A percentile compares a stretch with the other conserved stretches of the same genome.
These are phyloP conservation scores for Reutealis trisperma DNA, from an alignment of 345 rosid species.

Conservation along the genomic window DNA sequence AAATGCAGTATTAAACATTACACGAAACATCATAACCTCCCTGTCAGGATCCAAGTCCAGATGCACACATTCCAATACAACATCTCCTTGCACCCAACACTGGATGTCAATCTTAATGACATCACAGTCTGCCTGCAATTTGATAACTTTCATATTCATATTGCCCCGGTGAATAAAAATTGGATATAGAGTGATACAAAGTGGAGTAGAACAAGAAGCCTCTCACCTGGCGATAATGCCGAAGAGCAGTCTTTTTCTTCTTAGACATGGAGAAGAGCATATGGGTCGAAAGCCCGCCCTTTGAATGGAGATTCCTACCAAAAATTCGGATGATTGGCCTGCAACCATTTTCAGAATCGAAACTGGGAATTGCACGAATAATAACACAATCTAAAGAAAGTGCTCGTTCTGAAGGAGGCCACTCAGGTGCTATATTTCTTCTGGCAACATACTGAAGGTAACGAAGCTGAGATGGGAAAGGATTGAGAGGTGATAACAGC, in stretches of 20 bases:
- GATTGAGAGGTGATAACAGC: slow-evolving; percentile 92
- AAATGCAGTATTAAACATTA: slow-evolving; percentile 96
- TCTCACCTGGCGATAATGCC: slow-evolving; percentile 81
- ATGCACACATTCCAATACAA: slow-evolving; percentile 94
- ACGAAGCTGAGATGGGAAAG: slow-evolving; percentile 93
- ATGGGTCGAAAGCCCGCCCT: slow-evolving; percentile 75
- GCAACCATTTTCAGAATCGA: slow-evolving; percentile 87
- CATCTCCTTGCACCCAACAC: slow-evolving; percentile 97
- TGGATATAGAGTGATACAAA: not conserved
- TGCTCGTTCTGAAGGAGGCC: slow-evolving; percentile 98
- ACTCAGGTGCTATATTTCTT: slow-evolving; percentile 80
- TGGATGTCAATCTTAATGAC: slow-evolving; percentile 96
- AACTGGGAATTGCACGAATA: slow-evolving; percentile 87
- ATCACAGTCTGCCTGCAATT: slow-evolving; percentile 85
- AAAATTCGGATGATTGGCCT: slow-evolving; percentile 90
- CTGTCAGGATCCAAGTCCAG: slow-evolving; percentile 86
- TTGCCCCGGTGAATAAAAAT: slow-evolving; percentile 18
- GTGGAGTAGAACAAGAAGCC: slow-evolving; percentile 9
- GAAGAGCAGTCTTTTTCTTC: slow-evolving; percentile 59
- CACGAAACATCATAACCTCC: slow-evolving; percentile 98
- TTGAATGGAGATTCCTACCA: slow-evolving; percentile 68
- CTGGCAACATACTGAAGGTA: slow-evolving; percentile 94
- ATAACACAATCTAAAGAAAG: slow-evolving; percentile 92
- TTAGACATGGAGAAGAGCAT: slow-evolving; percentile 85
- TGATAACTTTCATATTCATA: slow-evolving; percentile 13